These are phyloP conservation scores for Talaromyces proteolyticus DNA, from an alignment of 495 filamentous ascomycete genomes.

Conservation along the genomic window DNA sequence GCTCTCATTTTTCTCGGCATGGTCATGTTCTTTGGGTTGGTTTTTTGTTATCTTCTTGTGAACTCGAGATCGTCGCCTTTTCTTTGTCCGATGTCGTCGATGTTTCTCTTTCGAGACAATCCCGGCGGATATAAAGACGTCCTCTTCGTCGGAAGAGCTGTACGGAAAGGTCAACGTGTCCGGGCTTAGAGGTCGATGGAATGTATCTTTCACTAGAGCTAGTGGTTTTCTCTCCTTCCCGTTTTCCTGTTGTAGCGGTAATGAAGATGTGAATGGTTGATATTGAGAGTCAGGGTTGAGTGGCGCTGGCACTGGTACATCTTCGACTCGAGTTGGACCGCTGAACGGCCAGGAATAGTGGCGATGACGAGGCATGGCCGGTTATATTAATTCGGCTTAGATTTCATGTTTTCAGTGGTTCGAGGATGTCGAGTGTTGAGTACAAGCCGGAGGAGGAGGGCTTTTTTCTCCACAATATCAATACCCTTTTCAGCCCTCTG, in stretches of 20 bases:
- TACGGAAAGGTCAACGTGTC: slow-evolving; percentile 1
- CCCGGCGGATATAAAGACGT: slow-evolving; percentile 29
- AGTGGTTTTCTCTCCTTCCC: not conserved
- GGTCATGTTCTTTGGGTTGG: not conserved
- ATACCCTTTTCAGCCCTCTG: too few species aligned
- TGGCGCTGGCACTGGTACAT: not conserved
- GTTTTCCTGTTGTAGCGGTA: not conserved
- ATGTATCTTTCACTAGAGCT: not conserved
- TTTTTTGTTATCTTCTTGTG: not conserved
- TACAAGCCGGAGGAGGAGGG: too few species aligned
- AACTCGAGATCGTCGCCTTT: not conserved
- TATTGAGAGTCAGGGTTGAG: not conserved
- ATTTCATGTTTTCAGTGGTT: too few species aligned
- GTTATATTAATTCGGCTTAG: not conserved
- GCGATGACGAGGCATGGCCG: not conserved
- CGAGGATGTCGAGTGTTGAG: too few species aligned
- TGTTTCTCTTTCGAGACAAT: slow-evolving; percentile 20
- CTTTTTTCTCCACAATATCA: too few species aligned
- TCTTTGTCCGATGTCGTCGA: slow-evolving; percentile 4
- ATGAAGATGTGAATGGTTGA: not conserved
- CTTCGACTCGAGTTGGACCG: not conserved
- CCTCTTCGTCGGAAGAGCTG: slow-evolving; percentile 11
- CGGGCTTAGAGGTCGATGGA: not conserved
- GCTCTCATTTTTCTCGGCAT: not conserved
- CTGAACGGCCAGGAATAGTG: slow-evolving; percentile 9